phyloP scores from a whole-genome alignment of 2,329 filamentous ascomycete species.

The Lasiodiplodia hormozganensis region DNA sequence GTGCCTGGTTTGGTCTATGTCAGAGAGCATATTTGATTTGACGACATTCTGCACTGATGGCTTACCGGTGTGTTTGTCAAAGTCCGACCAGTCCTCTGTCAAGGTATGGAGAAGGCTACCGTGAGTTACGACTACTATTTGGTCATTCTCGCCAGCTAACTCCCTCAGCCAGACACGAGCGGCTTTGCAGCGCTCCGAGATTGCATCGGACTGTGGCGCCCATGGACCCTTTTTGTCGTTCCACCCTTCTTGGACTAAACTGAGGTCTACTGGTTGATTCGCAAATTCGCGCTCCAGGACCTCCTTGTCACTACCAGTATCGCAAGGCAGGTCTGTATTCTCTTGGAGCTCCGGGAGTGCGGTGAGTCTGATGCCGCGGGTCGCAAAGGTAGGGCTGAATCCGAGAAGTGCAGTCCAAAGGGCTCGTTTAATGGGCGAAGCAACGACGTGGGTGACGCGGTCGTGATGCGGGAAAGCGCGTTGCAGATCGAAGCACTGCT shows the following conservation, averaged over 20 bases:
- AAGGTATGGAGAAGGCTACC: constrained; percentile 85
- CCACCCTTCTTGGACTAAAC: constrained; percentile 68
- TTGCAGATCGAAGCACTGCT: constrained; percentile 64
- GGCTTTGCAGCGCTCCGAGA: constrained; percentile 66
- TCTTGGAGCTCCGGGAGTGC: constrained; percentile 80
- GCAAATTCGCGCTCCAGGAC: constrained; percentile 67
- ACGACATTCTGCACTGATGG: background rate
- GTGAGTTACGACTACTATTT: constrained; percentile 80
- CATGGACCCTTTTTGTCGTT: constrained; percentile 63
- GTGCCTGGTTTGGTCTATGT: constrained; percentile 60
- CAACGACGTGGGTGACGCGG: constrained; percentile 70
- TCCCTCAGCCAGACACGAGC: constrained; percentile 65
- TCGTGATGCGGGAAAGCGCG: constrained; percentile 67
- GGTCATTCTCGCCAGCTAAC: constrained; percentile 54
- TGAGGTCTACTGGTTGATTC: constrained; percentile 66
- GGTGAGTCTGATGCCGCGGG: constrained; percentile 57
- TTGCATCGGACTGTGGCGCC: constrained; percentile 50
- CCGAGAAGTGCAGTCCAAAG: constrained; percentile 74
- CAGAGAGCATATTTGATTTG: no score
- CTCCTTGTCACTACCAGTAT: constrained; percentile 67
- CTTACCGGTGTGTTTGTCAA: constrained; percentile 51
- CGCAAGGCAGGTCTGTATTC: constrained; percentile 74
- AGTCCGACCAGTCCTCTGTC: constrained; percentile 78
- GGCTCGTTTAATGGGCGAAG: constrained; percentile 79
- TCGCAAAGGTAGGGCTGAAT: constrained; percentile 60